Base-by-base conservation (phyloP, 768 basidiomycete genomes). In the Mycena sanguinolenta region DNA sequence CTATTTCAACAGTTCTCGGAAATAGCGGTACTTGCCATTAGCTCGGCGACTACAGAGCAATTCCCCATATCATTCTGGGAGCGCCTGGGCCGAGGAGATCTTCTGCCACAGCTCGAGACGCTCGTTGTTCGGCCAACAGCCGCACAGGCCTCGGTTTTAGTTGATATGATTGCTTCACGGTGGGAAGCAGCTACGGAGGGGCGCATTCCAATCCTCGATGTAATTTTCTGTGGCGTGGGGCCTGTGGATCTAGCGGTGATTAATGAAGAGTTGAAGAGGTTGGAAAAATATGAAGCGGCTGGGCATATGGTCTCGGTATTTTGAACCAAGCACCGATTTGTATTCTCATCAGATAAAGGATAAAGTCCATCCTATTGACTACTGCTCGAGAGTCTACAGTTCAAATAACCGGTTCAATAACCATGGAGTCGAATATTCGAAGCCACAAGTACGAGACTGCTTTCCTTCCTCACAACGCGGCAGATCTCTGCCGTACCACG, bases 41-140 rank as follows among this genome's bases (percentile, higher is more conserved):
- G 64, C 28, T 34, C 57, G 1, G 36, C 14, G 36, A 23, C 58
- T 19, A 52, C 63, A 0, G 68, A 69, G 17, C 62, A 69, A 38
- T 64, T 69, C 46, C 68, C 68, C 38, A n/a, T 19, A 2, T 16
- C 57, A 19, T 38, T 69, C 30, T 69, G 68, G 68, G 57, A 53
- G 44, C 32, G 38, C n/a, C 36, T 69, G 17, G 63, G 68, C n/a
- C 63, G 63, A 30, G 28, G 4, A 2, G 68, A 69, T 14, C 36
- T 64, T 10, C 23, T 63, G 10, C 57, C 68, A 16, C 30, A 54
- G 19, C 57, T 69, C n/a, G 39, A 39, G 38, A 10, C 30, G 6
- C 39, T 69, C 4, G 17, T 46, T 19, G 36, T 69, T 12, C 68
- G 49, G 14, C 68, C 58, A 27, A 69, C 68, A 27, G 57, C 62